phyloP scores from a whole-genome alignment of 345 rosid species.

The Acer saccharum region DNA sequence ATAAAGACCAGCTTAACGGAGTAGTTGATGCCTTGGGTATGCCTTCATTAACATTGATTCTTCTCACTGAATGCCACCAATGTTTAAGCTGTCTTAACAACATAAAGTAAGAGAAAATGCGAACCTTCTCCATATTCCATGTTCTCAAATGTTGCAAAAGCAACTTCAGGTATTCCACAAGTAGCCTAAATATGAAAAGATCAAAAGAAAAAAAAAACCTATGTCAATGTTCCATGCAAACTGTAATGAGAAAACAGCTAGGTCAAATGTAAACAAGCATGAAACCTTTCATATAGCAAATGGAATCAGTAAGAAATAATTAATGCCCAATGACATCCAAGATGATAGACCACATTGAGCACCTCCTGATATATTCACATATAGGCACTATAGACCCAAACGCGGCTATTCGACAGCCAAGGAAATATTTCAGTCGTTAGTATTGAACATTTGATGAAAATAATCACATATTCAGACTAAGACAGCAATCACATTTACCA shows the following conservation, averaged over 20 bases:
- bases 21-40: neutral
- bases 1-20: neutral
- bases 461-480: neutral
- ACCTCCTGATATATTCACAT: neutral
- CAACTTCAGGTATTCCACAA: constrained; percentile 93
- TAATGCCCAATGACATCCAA: neutral
- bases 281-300: constrained; percentile 8
- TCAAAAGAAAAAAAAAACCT: constrained; percentile 17
- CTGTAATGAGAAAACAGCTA: constrained; percentile 7
- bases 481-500: neutral
- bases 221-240: constrained; percentile 22
- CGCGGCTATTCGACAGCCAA: neutral
- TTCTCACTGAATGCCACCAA: neutral
- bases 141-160: constrained; percentile 89
- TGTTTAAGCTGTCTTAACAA: neutral
- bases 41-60: neutral
- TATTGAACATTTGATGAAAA: neutral
- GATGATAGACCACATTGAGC: neutral
- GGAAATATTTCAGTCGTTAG: neutral
- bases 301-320: neutral
- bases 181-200: constrained; percentile 61
- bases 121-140: constrained; percentile 99
- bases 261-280: constrained; percentile 9
- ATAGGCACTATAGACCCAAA: neutral
- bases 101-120: constrained; percentile 24